These are phyloP conservation scores for Kandelia obovata DNA, from an alignment of 345 rosid species.

Conservation along the genomic window DNA sequence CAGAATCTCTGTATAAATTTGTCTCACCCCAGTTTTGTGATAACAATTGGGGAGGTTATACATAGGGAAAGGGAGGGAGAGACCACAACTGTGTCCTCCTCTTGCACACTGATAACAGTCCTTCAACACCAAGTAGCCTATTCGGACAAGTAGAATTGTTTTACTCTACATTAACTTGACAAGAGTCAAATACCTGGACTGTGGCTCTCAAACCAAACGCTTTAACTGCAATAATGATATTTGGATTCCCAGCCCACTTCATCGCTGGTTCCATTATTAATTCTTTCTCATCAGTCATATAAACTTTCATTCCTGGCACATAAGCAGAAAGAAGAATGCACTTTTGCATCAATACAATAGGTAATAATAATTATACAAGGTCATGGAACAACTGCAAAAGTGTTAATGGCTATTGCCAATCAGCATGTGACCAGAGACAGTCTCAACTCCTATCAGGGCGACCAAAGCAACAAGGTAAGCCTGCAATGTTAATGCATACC, in stretches of 20 bases:
- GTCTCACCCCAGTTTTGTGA: neutral
- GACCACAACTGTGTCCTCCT: neutral
- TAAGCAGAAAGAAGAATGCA: neutral
- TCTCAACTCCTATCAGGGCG: too few relatives aligned
- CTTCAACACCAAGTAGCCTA: neutral
- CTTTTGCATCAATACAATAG: neutral
- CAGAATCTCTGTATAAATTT: neutral
- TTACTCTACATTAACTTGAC: neutral
- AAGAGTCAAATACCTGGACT: conserved; percentile 22
- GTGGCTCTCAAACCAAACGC: conserved; percentile 34
- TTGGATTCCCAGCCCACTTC: conserved; percentile 40
- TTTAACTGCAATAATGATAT: conserved; percentile 23
- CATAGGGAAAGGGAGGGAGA: neutral
- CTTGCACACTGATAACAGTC: neutral
- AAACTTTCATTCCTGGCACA: conserved; percentile 30
- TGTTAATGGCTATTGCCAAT: too few relatives aligned
- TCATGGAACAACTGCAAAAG: too few relatives aligned
- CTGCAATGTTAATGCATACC: too few relatives aligned
- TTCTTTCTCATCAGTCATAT: conserved; percentile 30
- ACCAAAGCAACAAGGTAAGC: too few relatives aligned
- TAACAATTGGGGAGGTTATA: too few relatives aligned
- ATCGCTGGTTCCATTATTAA: conserved; percentile 25
- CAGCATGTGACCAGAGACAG: too few relatives aligned
- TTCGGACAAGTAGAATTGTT: neutral
- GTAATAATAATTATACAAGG: too few relatives aligned